Evolutionary conservation across 2,329 filamentous ascomycete genomes (phyloP).

Genomic region (Xylaria sp.): DNA sequence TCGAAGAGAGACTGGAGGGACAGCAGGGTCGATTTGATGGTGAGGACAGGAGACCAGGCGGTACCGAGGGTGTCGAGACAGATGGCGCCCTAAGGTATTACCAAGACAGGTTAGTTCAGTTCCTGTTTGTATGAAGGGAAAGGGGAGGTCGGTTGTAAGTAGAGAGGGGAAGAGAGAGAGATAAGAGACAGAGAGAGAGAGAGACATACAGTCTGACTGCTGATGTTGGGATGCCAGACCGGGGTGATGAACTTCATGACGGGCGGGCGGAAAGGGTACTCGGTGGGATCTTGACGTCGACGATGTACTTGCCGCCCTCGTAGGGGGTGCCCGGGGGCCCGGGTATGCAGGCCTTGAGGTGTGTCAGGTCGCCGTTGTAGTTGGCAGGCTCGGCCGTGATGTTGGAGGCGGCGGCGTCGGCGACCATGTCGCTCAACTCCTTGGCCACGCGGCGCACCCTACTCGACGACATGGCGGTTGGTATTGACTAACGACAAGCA

Average conservation of each 20-base stretch:
- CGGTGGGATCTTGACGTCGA: conserved; percentile 87
- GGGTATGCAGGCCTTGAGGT: conserved; percentile 81
- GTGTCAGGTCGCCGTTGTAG: conserved; percentile 71
- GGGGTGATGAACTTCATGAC: conserved; percentile 90
- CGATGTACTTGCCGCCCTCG: conserved; percentile 78
- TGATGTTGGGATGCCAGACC: conserved; percentile 98
- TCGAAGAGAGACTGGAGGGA: conserved; percentile 92
- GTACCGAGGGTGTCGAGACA: conserved; percentile 90
- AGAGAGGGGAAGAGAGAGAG: background rate
- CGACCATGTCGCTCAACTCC: conserved; percentile 76
- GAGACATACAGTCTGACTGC: conserved; percentile 77
- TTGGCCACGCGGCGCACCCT: conserved; percentile 70
- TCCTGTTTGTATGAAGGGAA: background rate
- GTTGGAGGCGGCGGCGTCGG: conserved; percentile 72
- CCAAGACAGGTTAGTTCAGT: background rate
- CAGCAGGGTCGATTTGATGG: conserved; percentile 92
- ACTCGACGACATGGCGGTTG: conserved; percentile 53
- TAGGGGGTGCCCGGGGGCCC: conserved; percentile 95
- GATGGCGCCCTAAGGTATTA: conserved; percentile 76
- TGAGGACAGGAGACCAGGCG: conserved; percentile 95
- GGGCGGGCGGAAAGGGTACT: conserved; percentile 93
- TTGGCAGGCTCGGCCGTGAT: conserved; percentile 72
- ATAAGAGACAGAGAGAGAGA: background rate
- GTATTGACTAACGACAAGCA: background rate
- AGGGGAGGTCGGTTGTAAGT: background rate